Conservation (phyloP, 2,329 filamentous ascomycete species). For the Phoma herbarum region DNA sequence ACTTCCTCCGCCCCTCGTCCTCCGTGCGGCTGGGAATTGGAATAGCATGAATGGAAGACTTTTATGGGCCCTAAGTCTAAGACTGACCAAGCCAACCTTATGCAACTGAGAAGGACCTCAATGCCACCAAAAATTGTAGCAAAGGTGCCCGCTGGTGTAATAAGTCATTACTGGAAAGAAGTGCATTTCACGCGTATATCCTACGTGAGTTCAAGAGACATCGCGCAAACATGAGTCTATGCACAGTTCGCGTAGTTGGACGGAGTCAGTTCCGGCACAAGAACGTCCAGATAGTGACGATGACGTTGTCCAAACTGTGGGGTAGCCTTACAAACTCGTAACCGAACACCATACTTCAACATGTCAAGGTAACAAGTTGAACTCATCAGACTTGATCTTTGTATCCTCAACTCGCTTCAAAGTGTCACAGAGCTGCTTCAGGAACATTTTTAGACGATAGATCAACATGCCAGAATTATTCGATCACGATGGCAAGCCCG, state of each 20-base stretch:
- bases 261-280: constrained; percentile 4
- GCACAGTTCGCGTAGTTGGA: not conserved
- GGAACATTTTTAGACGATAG: not conserved
- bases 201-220: too few relatives aligned
- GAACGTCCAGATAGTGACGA: not conserved
- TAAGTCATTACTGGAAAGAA: not conserved
- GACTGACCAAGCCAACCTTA: too few relatives aligned
- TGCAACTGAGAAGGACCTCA: not conserved
- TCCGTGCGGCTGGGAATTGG: not conserved
- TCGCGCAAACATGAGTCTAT: not conserved
- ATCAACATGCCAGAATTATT: constrained; percentile 31
- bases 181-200: not conserved
- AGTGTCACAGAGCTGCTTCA: not conserved
- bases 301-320: constrained; percentile 13
- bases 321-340: constrained; percentile 3
- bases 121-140: not conserved
- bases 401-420: not conserved
- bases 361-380: not conserved
- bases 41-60: not conserved
- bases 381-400: not conserved
- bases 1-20: not conserved
- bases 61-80: too few relatives aligned
- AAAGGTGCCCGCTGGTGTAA: not conserved
- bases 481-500: constrained; percentile 28
- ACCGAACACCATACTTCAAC: constrained; percentile 1